Evolutionary conservation across 108 stramenopile species (phyloP).

Genomic region (Nitzschia putrida): DNA sequence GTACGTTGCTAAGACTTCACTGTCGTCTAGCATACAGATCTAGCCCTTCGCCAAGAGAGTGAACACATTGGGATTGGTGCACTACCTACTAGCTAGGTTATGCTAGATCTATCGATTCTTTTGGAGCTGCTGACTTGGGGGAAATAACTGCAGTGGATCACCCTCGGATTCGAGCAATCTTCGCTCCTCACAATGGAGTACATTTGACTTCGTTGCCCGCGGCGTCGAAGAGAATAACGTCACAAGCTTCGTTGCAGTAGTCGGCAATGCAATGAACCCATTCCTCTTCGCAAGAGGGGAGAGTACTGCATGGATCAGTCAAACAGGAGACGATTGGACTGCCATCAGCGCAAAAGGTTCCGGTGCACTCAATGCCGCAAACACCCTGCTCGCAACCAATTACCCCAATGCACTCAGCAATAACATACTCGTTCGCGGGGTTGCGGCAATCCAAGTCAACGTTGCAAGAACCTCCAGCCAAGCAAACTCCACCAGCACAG

Average conservation of each 20-base stretch:
- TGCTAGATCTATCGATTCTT: too few relatives aligned
- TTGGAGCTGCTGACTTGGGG: too few relatives aligned
- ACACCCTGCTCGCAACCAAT: conserved; percentile 7
- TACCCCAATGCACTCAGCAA: conserved; percentile 12
- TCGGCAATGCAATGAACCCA: conserved; percentile 21
- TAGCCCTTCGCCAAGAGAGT: too few relatives aligned
- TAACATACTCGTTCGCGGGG: conserved; percentile 18
- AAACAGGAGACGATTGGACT: conserved; percentile 6
- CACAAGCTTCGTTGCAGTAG: conserved; percentile 15
- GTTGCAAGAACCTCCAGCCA: conserved; percentile 10
- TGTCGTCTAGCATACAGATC: too few relatives aligned
- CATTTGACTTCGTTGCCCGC: conserved; percentile 11
- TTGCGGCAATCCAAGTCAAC: conserved; percentile 28
- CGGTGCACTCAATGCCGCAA: conserved; percentile 13
- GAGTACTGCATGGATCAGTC: neutral
- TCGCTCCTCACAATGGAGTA: neutral
- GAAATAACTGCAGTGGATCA: too few relatives aligned
- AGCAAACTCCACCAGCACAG: conserved; percentile 27
- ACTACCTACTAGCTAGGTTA: too few relatives aligned
- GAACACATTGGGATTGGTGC: too few relatives aligned
- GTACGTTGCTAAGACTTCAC: too few relatives aligned
- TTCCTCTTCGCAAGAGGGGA: neutral
- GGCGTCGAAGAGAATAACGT: conserved; percentile 19
- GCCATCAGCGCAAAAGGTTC: conserved; percentile 13
- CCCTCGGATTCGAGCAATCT: too few relatives aligned